phyloP scores from a whole-genome alignment of 305 asterid genomes.

The Fraxinus velutina region DNA sequence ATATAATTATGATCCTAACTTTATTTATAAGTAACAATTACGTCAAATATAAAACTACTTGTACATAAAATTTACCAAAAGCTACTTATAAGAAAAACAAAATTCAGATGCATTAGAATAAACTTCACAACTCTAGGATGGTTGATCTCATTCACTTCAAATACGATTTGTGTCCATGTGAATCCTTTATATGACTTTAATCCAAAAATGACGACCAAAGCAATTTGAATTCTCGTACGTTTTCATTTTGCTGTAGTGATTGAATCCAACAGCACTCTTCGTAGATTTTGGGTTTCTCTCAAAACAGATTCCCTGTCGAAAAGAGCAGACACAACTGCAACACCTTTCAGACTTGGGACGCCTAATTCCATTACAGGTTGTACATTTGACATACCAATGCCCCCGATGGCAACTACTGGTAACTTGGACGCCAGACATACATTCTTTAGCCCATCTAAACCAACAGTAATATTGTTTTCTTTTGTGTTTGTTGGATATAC shows the following conservation, averaged over 20 bases:
- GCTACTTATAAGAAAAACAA: background rate
- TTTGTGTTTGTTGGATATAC: conserved; percentile 86
- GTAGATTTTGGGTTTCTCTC: conserved; percentile 51
- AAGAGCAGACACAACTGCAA: conserved; percentile 87
- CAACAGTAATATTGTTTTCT: conserved; percentile 61
- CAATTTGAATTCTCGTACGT: background rate
- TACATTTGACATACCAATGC: conserved; percentile 65
- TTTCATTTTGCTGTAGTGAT: conserved; percentile 24
- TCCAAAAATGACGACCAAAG: background rate
- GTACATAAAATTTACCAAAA: background rate
- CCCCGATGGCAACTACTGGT: conserved; percentile 95
- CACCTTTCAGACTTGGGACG: conserved; percentile 59
- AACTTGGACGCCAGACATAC: conserved; percentile 67
- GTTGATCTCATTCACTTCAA: background rate
- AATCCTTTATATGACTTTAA: background rate
- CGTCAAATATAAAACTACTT: background rate
- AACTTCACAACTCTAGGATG: background rate
- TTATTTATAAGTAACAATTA: background rate
- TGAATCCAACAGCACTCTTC: conserved; percentile 34
- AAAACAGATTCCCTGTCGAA: conserved; percentile 72
- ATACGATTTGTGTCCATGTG: background rate
- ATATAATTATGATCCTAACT: background rate
- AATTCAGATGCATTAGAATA: background rate
- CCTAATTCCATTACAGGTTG: conserved; percentile 56
- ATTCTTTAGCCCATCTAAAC: conserved; percentile 70